Evolutionary conservation across 305 asterid species (phyloP).

Genomic region (Plantago rigida): DNA sequence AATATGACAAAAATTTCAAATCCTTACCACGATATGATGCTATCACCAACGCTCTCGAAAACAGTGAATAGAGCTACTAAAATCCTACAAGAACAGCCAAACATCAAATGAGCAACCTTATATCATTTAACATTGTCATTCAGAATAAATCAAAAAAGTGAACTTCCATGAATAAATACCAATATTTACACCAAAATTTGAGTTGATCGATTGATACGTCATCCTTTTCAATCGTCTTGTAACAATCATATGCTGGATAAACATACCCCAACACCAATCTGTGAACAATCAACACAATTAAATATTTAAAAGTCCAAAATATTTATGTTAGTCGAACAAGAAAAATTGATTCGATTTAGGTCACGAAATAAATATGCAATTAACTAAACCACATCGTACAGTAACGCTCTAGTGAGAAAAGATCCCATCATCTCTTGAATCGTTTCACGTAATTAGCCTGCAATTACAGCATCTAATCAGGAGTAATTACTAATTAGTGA

Average conservation of each 20-base stretch:
- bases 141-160: too few relatives aligned
- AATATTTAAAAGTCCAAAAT: too few relatives aligned
- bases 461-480: not conserved
- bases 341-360: not conserved
- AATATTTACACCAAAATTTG: slow-evolving; percentile 46
- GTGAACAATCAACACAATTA: slow-evolving; percentile 6
- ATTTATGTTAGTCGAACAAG: not conserved
- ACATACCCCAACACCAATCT: slow-evolving; percentile 45
- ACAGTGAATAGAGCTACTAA: slow-evolving; percentile 33
- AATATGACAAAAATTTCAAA: not conserved
- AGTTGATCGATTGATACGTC: slow-evolving; percentile 40
- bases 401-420: slow-evolving; percentile 36
- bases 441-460: not conserved
- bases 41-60: slow-evolving; percentile 34
- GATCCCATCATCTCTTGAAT: slow-evolving; percentile 43
- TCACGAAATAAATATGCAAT: not conserved
- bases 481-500: too few relatives aligned
- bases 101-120: slow-evolving; percentile 4
- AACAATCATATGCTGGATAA: slow-evolving; percentile 43
- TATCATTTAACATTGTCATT: too few relatives aligned
- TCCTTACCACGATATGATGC: slow-evolving; percentile 36
- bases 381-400: slow-evolving; percentile 28
- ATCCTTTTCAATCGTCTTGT: slow-evolving; percentile 34
- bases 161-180: too few relatives aligned
- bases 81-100: slow-evolving; percentile 30